phyloP scores from a whole-genome alignment of 768 basidiomycete species.

The Pleurotus platypus region DNA sequence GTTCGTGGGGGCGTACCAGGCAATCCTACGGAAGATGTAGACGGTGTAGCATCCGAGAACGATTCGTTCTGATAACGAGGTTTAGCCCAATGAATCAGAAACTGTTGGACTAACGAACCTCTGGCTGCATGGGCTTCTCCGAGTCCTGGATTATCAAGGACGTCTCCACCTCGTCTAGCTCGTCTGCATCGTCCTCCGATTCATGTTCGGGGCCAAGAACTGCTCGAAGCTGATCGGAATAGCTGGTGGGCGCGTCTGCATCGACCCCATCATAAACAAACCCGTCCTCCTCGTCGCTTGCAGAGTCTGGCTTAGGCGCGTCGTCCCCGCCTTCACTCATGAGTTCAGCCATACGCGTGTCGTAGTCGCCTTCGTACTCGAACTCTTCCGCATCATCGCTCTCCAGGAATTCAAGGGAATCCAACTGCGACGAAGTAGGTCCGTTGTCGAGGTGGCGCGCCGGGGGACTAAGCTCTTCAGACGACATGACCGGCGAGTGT shows the following conservation, averaged over 20 bases:
- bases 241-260: slow-evolving; percentile 47
- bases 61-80: slow-evolving; percentile 27
- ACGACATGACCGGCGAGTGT: not conserved
- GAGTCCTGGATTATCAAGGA: slow-evolving; percentile 39
- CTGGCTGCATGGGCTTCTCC: slow-evolving; percentile 21
- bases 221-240: slow-evolving; percentile 67
- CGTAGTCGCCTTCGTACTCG: slow-evolving; percentile 50
- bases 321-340: slow-evolving; percentile 43
- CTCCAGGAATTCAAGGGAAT: slow-evolving; percentile 30
- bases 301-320: slow-evolving; percentile 26
- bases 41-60: slow-evolving; percentile 32
- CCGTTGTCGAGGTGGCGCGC: not conserved
- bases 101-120: too few relatives aligned
- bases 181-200: slow-evolving; percentile 33
- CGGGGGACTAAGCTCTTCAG: not conserved
- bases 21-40: slow-evolving; percentile 30
- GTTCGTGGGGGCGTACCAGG: slow-evolving; percentile 35
- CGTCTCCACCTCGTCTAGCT: slow-evolving; percentile 40
- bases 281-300: slow-evolving; percentile 51
- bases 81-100: slow-evolving; percentile 5
- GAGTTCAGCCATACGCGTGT: slow-evolving; percentile 66
- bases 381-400: slow-evolving; percentile 38
- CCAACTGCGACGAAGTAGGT: not conserved
- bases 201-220: slow-evolving; percentile 65
- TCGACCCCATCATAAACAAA: slow-evolving; percentile 78